Evolutionary conservation across 1,139 yeast species (phyloP), one percentile per base, ranked within the genome.

Genomic region (Zygosaccharomyces pseudobailii): DNA sequence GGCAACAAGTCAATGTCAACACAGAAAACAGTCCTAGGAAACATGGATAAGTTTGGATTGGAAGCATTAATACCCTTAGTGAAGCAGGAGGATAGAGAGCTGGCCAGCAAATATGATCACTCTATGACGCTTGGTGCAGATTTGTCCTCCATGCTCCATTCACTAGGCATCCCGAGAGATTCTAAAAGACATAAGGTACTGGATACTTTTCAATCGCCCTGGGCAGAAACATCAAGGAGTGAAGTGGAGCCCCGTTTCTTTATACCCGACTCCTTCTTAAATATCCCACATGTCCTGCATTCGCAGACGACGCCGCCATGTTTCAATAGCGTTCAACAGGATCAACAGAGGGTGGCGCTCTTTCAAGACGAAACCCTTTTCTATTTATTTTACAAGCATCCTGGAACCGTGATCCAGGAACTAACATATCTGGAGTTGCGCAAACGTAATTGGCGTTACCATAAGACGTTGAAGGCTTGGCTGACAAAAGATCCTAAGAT

Each of bases 381-480:
- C 65, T 92, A 86, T 68, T 84, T 94, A 28, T 94, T 94, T 66
- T 94, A 94, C 69, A 87, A 95, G 59, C 88, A 84, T 73, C 96
- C 98, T 6, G 80, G 92, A 50, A 97, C 94, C 62, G 82, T 89
- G 4, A 73, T 92, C 67, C 99, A 94, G 67, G 98, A 94, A 66
- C 78, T 88, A 49, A 95, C 96, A 3, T 95, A 97, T 1, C 76
- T 92, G 50, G 98, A 92, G 66, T 76, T 94, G 59, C 82, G 81
- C 60, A 83, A 83, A 51, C 77, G 98, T 57, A 92, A 90, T 68
- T 94, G 99, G 99, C 78, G 98, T 55, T 94, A 87, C 62, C 98
- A 94, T 69, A 92, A 90, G 69, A 96, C 88, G 53, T 78, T 92
- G 49, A 95, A 90, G 69, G 89, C 94, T 41, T 94, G 98, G 98